Percentiles rank a stretch among this genome's conserved stretches.
These are phyloP conservation scores for Lasiodiplodia hormozganensis DNA, from an alignment of 2,329 filamentous ascomycete species.

Conservation along the genomic window DNA sequence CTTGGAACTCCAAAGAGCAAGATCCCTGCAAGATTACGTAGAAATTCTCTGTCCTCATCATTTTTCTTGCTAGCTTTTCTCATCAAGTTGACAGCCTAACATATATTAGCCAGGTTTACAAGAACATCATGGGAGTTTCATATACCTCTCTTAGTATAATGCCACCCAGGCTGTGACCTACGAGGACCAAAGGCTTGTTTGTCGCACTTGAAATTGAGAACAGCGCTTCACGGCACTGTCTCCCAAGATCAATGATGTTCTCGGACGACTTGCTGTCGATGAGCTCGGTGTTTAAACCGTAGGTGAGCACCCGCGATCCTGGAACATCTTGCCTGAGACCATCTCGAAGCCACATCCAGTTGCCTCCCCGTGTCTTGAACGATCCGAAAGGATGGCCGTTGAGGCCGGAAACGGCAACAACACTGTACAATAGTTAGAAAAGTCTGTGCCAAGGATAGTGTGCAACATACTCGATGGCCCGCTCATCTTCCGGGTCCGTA, in stretches of 20 bases:
- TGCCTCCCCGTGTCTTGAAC: not conserved
- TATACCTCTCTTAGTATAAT: not conserved
- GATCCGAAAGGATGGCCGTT: not conserved
- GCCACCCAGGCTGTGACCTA: not conserved
- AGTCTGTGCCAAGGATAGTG: too few species aligned
- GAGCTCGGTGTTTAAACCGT: not conserved
- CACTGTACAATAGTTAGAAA: not conserved
- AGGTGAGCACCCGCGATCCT: not conserved
- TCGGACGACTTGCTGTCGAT: not conserved
- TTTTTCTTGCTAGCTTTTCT: too few species aligned
- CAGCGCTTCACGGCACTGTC: not conserved
- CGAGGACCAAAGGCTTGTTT: not conserved
- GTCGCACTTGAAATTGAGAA: too few species aligned
- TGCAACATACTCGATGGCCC: not conserved
- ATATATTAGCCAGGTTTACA: fast-evolving
- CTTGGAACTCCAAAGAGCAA: not conserved
- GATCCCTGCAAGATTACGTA: not conserved
- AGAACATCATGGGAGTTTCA: not conserved
- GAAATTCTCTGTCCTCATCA: not conserved
- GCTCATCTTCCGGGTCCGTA: not conserved
- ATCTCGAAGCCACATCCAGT: constrained; percentile 1
- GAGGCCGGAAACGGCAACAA: not conserved
- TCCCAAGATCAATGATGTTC: not conserved
- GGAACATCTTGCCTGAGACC: not conserved
- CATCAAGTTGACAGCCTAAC: not conserved